Base-by-base conservation (phyloP, 2,329 filamentous ascomycete species). In the Orbilia brochopaga region DNA sequence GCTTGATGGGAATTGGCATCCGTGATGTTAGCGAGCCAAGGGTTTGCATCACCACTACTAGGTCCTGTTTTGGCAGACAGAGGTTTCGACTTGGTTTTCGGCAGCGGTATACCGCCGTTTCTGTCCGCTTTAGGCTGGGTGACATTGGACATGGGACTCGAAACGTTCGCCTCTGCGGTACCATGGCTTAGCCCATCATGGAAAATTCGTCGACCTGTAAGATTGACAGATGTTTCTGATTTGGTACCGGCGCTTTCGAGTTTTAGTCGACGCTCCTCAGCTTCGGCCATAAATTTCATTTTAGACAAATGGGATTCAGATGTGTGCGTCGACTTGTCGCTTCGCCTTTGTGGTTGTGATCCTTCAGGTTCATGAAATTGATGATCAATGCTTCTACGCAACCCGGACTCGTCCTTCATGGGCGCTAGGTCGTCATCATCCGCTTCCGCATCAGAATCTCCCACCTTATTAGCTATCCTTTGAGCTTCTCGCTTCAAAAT, bases 231-330 rank as follows among this genome's bases (percentile, higher is more conserved):
- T 13, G 76, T 77, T 21, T 78, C 77, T 8, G 74, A 75, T 27
- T 76, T 74, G 76, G 75, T 76, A 42, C 76, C 75, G 74, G 76
- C 30, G 23, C 79, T 78, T 75, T 88, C 86, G 77, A 89, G 87
- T n/a, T 15, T 13, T 1, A 48, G 7, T 8, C 23, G 32, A n/a
- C 32, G 40, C 13, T 51, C 59, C 77, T 97, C 92, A 1, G 92
- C 91, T 75, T 89, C 91, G 76, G 89, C 87, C 94, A 99, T 97
- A 79, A 99, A 99, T 73, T 91, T 90, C 88, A 99, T 91, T 57
- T 85, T 85, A 79, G 90, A 87, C 5, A 99, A 81, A 76, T 86
- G 88, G 13, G 88, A 88, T 75, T 85, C 83, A 0, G 58, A 30
- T 13, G 21, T 8, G 15, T 5, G 10, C 40, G 27, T 44, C 76